Percentiles rank a stretch among this genome's conserved stretches.
Evolutionary conservation across 306 rosid genomes (phyloP).

Genomic region (Cicer pinnatifidum): DNA sequence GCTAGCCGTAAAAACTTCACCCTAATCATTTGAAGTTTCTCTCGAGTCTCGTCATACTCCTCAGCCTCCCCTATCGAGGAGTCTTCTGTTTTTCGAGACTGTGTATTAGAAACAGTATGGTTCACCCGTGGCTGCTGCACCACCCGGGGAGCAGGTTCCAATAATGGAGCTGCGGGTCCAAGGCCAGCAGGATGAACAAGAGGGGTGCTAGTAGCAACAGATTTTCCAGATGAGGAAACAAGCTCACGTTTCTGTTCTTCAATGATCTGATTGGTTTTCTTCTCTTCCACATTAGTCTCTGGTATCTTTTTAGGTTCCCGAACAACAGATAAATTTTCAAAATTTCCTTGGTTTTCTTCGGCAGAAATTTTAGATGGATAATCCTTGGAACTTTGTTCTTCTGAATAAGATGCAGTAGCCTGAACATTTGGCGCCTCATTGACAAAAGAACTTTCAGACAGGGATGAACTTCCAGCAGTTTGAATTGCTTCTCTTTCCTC

Average conservation of each 20-base stretch:
- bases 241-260: conserved; percentile 17
- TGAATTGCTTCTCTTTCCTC: conserved; percentile 4
- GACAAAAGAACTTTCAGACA: conserved; percentile 26
- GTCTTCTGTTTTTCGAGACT: conserved; percentile 76
- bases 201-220: conserved; percentile 54
- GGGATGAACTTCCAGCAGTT: conserved; percentile 17
- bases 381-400: conserved; percentile 26
- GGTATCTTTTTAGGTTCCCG: conserved; percentile 51
- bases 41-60: conserved; percentile 94
- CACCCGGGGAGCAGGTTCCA: conserved; percentile 74
- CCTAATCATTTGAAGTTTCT: conserved; percentile 94
- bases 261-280: conserved; percentile 33
- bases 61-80: conserved; percentile 70
- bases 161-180: conserved; percentile 81
- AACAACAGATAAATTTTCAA: conserved; percentile 42
- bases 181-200: conserved; percentile 88
- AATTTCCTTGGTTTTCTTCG: conserved; percentile 41
- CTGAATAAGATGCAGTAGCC: conserved; percentile 38
- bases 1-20: conserved; percentile 92
- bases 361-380: conserved; percentile 42
- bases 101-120: conserved; percentile 60
- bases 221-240: conserved; percentile 55
- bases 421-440: conserved; percentile 44
- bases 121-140: conserved; percentile 82
- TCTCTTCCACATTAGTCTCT: conserved; percentile 48